Base-by-base conservation (phyloP, 345 rosid species). In the Citrus trifoliata region DNA sequence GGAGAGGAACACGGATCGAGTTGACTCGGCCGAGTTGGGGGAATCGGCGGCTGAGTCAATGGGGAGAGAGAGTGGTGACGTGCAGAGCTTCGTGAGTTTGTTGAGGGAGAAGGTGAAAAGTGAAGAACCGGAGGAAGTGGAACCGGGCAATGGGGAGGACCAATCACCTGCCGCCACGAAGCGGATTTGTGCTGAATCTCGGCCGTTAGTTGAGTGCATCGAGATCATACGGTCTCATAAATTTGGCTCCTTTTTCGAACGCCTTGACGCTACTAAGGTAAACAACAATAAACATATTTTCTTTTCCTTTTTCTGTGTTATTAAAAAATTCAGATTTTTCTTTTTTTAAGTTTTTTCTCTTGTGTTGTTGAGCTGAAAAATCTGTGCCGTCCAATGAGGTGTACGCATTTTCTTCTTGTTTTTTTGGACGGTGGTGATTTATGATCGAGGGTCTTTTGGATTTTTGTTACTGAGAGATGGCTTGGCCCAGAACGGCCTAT, bases 21-120 rank as follows among this genome's bases (percentile, higher is more conserved):
- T 51, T 51, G 82, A 77, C 25, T 37, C 75, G 46, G 76, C 73
- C 24, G 86, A 82, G 81, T 67, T 77, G n/a, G 60, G 60, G 33
- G 84, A 85, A 79, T 80, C 87, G 30, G 83, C 72, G 53, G 76
- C 79, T 56, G 88, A 86, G 83, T 82, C 87, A 74, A 74, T 74
- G 30, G 65, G 46, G 69, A 35, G 46, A 69, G 86, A 78, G 75
- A 75, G 83, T 76, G 87, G 91, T 79, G 93, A 90, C 76, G 93
- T 88, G 64, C 95, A 86, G 83, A 92, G 95, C 86, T 86, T 91
- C 64, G 95, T 85, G 40, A 88, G 91, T 51, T 84, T 89, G 79
- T 79, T 87, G 80, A 76, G 85, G 33, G 77, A 78, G 74, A 77
- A 80, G 79, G 74, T 83, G 79, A 80, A 24, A 70, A 80, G 37